Evolutionary conservation across 2,329 filamentous ascomycete species (phyloP), one percentile per base, ranked within the genome.

Genomic region (Didymella sp.): DNA sequence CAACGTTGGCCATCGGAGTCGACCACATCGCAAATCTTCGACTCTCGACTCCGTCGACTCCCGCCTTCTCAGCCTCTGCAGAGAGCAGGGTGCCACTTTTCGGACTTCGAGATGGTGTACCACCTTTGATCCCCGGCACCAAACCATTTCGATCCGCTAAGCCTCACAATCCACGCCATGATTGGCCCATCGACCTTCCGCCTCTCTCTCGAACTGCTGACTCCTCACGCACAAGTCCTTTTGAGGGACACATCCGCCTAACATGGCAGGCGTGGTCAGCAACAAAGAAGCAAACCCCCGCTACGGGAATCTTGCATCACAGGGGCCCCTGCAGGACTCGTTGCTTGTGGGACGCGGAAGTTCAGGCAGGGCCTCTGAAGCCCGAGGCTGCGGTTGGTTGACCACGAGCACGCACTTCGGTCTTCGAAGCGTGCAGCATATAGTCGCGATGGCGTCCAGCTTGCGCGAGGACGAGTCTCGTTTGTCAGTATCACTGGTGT

Each of bases 321-420:
- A 53, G 40, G 55, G 55, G 55, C 55, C 55, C 50, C 55, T 58
- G 50, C 11, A 42, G 30, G 45, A 49, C 50, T 38, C 15, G 45
- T 53, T 41, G 45, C 49, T 49, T 52, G 50, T 58, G 54, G 33
- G 55, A 53, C 55, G 42, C 47, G 35, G 55, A 47, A 51, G 37
- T 52, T 38, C 43, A 44, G 38, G 38, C 51, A 58, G 50, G 45
- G 47, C 43, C 43, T 40, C 30, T 54, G 50, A 52, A 51, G 58
- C 59, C 59, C 59, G 59, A 59, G 42, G 43, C 49, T 53, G 54
- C 61, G 62, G 64, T 59, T 53, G 25, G 49, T 13, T 15, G 31
- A 43, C 48, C 19, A 48, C 42, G 35, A 38, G 48, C 38, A 15
- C 48, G 54, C 43, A 44, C 24, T 52, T 57, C 54, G 54, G 54